phyloP scores from a whole-genome alignment of 2,329 filamentous ascomycete genomes.

The Trichoderma sp. region DNA sequence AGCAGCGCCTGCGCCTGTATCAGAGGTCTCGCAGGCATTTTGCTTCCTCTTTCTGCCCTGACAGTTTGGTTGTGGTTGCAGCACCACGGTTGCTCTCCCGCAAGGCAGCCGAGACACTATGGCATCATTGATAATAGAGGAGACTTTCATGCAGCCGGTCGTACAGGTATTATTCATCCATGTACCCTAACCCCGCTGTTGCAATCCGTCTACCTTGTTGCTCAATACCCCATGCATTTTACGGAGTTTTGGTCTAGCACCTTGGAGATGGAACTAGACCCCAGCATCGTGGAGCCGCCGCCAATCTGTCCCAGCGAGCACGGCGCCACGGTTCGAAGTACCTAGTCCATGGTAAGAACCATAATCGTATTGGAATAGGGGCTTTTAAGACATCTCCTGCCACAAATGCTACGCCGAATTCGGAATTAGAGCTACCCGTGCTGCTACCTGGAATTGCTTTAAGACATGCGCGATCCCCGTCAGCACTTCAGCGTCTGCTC shows the following conservation, averaged over 20 bases:
- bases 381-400: not conserved
- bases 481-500: not conserved
- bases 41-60: not conserved
- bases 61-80: not conserved
- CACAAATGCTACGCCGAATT: not conserved
- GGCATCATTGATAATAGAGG: not conserved
- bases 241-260: not conserved
- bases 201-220: not conserved
- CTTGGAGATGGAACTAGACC: not conserved
- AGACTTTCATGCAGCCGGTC: not conserved
- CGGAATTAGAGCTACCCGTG: not conserved
- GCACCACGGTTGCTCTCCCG: not conserved
- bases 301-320: not conserved
- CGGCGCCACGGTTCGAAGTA: not conserved
- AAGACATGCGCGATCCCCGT: not conserved
- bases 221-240: not conserved
- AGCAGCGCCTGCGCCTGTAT: conserved; percentile 9
- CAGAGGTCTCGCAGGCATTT: conserved; percentile 14
- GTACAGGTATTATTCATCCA: not conserved
- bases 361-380: not conserved
- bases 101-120: not conserved
- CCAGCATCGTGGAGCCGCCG: not conserved
- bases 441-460: not conserved
- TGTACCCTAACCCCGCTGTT: not conserved
- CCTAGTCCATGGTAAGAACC: not conserved